Evolutionary conservation across 1,139 yeast species (phyloP), one percentile per base, ranked within the genome.

Genomic region (Zygosaccharomyces sapae): DNA sequence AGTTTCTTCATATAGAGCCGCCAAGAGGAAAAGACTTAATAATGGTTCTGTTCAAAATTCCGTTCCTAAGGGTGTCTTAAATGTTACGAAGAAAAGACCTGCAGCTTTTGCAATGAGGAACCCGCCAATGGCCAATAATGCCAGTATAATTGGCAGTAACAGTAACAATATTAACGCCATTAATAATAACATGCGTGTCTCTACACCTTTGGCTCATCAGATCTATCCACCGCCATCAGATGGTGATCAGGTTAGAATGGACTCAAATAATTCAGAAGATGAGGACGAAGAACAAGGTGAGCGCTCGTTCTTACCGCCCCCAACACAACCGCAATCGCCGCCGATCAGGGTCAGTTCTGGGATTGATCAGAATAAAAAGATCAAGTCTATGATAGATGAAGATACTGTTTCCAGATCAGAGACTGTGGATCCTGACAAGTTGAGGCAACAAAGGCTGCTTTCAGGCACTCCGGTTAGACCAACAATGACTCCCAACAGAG

Each of bases 141-240:
- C n/a, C n/a, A n/a, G n/a, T n/a, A n/a, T n/a, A n/a, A n/a, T n/a
- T n/a, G n/a, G n/a, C n/a, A n/a, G n/a, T 20, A 20, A 4, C 22
- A 20, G 22, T 20, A 20, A 20, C n/a, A n/a, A n/a, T n/a, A n/a
- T n/a, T n/a, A n/a, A n/a, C n/a, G n/a, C n/a, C n/a, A n/a, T n/a
- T 18, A 57, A 47, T 39, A 45, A 54, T 19, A 54, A 56, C 13
- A 52, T 63, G 53, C 58, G 68, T 50, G 61, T 59, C 34, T 63
- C 69, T 3, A 68, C 71, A 4, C 73, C 71, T 3, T 48, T 68
- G 41, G 63, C 71, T 4, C 66, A 68, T 41, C 72, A 69, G 48
- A 59, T 70, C 7, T 69, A 61, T 49, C 71, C 72, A 5, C 44
- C 52, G 5, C 49, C 53, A 33, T 27, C 30, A 12, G 30, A 27